Evolutionary conservation across 306 rosid genomes (phyloP), one percentile per base, ranked within the genome.

Genomic region (Glycyrrhiza uralensis): DNA sequence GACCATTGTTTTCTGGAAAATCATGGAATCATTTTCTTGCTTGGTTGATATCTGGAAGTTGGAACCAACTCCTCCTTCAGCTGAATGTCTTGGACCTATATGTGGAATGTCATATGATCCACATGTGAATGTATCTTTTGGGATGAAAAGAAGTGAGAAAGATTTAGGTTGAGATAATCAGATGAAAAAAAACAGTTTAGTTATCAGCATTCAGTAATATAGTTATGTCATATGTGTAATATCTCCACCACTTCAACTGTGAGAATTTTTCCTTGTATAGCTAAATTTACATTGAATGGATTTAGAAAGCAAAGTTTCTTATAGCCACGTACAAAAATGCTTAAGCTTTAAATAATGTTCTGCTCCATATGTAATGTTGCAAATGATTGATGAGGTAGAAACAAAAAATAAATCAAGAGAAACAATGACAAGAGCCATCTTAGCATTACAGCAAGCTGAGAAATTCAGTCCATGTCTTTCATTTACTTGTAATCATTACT

Each of bases 131-230:
- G 13, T 8, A 8, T 39, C 18, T 55, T 22, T 69, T 17, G 19
- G 19, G 5, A 26, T 57, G 32, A 30, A 41, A 56, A 29, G 5
- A 36, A 45, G 20, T 14, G n/a, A 15, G 22, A 59, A 57, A 77
- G 55, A n/a, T 46, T 66, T 10, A 55, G 67, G 6, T 68, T 42
- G 55, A 71, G 50, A 45, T 9, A 28, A 33, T 71, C 64, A 57
- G 4, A 45, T 30, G 23, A 45, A 46, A 71, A 46, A 71, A 64
- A 54, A 47, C 7, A 17, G 4, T 35, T 13, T 13, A 51, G 50
- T 12, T 32, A 32, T 32, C 6, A 2, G 36, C 36, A 32, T 11
- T 35, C 2, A 24, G 24, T 1, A 13, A 62, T 19, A 5, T 32
- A 20, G 22, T 33, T 32, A 9, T n/a, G n/a, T n/a, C n/a, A n/a